phyloP scores from a whole-genome alignment of 2,329 filamentous ascomycete species.

The Phaeosphaeriaceae sp. region DNA sequence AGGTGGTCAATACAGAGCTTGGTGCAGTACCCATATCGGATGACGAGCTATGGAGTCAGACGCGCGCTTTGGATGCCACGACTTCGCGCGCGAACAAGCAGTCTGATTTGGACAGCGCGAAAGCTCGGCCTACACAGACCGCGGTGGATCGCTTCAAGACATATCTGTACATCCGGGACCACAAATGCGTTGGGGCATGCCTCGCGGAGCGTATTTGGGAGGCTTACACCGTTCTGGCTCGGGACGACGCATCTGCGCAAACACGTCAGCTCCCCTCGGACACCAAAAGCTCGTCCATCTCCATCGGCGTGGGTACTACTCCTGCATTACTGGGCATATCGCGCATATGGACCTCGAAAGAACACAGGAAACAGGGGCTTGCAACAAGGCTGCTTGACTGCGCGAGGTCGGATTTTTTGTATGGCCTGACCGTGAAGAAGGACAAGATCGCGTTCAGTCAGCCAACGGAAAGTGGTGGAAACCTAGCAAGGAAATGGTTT shows the following conservation, averaged over 20 bases:
- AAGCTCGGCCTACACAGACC: conserved; percentile 31
- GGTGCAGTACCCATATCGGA: conserved; percentile 67
- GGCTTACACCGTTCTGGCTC: conserved; percentile 58
- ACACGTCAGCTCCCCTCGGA: conserved; percentile 20
- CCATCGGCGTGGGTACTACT: conserved; percentile 51
- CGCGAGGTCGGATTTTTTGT: conserved; percentile 62
- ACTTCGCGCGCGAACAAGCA: not conserved
- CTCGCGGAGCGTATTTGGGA: conserved; percentile 67
- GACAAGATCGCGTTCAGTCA: conserved; percentile 68
- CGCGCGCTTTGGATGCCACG: conserved; percentile 18
- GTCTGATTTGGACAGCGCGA: not conserved
- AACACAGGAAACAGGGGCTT: conserved; percentile 63
- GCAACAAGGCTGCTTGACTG: conserved; percentile 65
- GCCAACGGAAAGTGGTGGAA: conserved; percentile 67
- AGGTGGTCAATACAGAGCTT: conserved; percentile 68
- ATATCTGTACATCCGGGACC: conserved; percentile 67
- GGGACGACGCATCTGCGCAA: conserved; percentile 25
- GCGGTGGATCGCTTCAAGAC: conserved; percentile 61
- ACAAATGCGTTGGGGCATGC: conserved; percentile 68
- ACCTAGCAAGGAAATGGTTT: conserved; percentile 65
- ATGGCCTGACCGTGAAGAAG: conserved; percentile 62
- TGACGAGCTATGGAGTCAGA: conserved; percentile 63
- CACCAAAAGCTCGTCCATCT: conserved; percentile 47
- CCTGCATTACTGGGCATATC: conserved; percentile 67
- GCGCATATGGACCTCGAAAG: conserved; percentile 69